Evolutionary conservation across 1,139 yeast species (phyloP).

Genomic region (Yamadazyma jaroonii): DNA sequence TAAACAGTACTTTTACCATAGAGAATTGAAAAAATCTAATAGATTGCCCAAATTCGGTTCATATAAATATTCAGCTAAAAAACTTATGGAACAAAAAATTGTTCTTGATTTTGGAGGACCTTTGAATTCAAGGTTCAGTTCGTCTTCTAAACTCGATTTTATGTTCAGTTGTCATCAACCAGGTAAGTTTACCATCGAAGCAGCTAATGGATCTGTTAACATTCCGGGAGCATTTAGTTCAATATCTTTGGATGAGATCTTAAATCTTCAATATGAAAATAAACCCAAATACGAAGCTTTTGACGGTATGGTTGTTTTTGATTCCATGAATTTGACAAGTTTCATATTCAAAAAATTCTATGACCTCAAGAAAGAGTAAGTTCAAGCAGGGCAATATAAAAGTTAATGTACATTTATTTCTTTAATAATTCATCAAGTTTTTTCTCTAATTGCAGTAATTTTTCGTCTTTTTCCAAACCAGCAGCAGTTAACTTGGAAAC

Average conservation of each 20-base stretch:
- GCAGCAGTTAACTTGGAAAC: constrained; percentile 50
- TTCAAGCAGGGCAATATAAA: background rate
- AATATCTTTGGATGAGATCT: constrained; percentile 63
- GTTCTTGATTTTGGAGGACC: constrained; percentile 56
- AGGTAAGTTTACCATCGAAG: constrained; percentile 73
- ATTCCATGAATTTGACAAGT: constrained; percentile 61
- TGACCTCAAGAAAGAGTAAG: constrained; percentile 31
- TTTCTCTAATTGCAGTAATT: constrained; percentile 43
- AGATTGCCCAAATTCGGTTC: constrained; percentile 78
- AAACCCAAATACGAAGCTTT: constrained; percentile 51
- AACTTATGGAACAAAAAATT: constrained; percentile 70
- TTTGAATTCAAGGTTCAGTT: constrained; percentile 35
- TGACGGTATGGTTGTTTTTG: constrained; percentile 64
- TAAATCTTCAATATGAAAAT: constrained; percentile 65
- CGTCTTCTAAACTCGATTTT: constrained; percentile 66
- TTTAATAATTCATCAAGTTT: constrained; percentile 40
- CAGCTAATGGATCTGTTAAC: constrained; percentile 40
- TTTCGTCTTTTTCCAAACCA: constrained; percentile 61
- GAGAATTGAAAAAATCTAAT: constrained; percentile 67
- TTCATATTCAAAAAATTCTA: constrained; percentile 75
- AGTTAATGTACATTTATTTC: constrained; percentile 13
- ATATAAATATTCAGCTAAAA: constrained; percentile 75
- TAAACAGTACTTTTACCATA: constrained; percentile 73
- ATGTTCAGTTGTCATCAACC: constrained; percentile 75
- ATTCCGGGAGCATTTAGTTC: constrained; percentile 53